Base-by-base conservation (phyloP, 805 yeast genomes). In the Jamesozyma piceae region DNA sequence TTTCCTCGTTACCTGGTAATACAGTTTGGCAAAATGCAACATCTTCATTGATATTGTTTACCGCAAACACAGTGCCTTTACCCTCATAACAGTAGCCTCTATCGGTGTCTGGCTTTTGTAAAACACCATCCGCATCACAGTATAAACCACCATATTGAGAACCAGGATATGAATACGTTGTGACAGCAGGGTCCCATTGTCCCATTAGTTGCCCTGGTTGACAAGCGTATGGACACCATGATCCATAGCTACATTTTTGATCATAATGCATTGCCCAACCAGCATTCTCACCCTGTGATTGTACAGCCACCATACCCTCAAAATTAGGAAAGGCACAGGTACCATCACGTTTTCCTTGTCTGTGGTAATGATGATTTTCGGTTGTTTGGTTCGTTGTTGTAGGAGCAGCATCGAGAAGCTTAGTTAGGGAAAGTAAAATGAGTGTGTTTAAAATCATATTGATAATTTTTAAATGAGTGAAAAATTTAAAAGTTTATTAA, bases 21-120 rank as follows among this genome's bases (percentile, higher is more conserved):
- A 88, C 95, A 8, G 95, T 87, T 67, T 88, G 95, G 63, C 96
- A 87, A 64, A 87, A 78, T 6, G 95, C 89, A 49, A 86, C 88
- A 45, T 73, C 67, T 34, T 70, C 68, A 35, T 68, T 67, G 15
- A 82, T 78, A 10, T 60, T 53, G 68, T 85, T 85, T 43, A 69
- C 55, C 20, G 75, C 83, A 27, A 62, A 53, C n/a, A 85, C 79
- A 15, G 90, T 76, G 29, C 86, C 90, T 49, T 76, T 74, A 43
- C 95, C 95, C 43, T 80, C 78, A 48, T 74, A 74, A 65, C 96
- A 87, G 66, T 77, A 81, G 31, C 64, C 76, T 43, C 71, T 70
- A 49, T 71, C 66, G 9, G 73, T 50, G 60, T 73, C 75, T 41
- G 84, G 83, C 54, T 74, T 78, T 47, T 78, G 74, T 39, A 83